Percentiles rank a stretch among this genome's conserved stretches.
Conservation (phyloP, 805 yeast genomes). For the Candida taoyuanica region DNA sequence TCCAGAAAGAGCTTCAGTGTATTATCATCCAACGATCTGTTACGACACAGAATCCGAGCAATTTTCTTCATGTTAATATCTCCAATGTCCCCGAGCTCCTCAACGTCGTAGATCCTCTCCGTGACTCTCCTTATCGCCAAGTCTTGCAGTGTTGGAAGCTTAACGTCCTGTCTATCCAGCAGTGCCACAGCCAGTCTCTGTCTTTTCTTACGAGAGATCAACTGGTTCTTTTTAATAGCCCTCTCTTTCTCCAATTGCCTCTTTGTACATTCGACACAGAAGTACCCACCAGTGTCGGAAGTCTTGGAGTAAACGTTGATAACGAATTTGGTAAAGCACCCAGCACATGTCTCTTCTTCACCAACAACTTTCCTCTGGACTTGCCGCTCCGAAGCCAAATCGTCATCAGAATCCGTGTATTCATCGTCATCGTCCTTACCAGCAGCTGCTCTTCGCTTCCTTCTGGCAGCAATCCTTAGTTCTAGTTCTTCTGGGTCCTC, state of each 20-base stretch:
- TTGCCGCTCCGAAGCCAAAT: constrained; percentile 19
- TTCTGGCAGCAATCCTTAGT: constrained; percentile 37
- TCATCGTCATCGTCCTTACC: constrained; percentile 32
- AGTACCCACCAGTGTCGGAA: constrained; percentile 52
- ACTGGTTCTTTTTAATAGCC: constrained; percentile 45
- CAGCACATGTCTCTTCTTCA: constrained; percentile 56
- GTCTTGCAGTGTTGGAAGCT: constrained; percentile 73
- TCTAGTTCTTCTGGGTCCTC: constrained; percentile 28
- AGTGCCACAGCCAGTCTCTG: constrained; percentile 82
- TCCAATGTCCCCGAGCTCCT: constrained; percentile 85
- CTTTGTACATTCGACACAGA: constrained; percentile 60
- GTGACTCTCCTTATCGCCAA: constrained; percentile 68
- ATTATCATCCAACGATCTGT: constrained; percentile 68
- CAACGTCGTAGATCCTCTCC: constrained; percentile 65
- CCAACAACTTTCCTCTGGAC: constrained; percentile 33
- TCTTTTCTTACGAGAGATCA: constrained; percentile 66
- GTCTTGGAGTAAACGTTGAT: constrained; percentile 63
- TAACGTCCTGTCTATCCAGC: constrained; percentile 61
- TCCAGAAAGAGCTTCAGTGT: constrained; percentile 73
- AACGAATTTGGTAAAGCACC: constrained; percentile 54
- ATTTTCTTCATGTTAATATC: constrained; percentile 63
- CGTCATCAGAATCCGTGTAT: constrained; percentile 32
- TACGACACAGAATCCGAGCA: constrained; percentile 71
- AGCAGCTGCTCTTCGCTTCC: constrained; percentile 37
- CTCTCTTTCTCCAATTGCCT: constrained; percentile 37